phyloP scores from a whole-genome alignment of 495 filamentous ascomycete genomes.

The Darksidea phi region DNA sequence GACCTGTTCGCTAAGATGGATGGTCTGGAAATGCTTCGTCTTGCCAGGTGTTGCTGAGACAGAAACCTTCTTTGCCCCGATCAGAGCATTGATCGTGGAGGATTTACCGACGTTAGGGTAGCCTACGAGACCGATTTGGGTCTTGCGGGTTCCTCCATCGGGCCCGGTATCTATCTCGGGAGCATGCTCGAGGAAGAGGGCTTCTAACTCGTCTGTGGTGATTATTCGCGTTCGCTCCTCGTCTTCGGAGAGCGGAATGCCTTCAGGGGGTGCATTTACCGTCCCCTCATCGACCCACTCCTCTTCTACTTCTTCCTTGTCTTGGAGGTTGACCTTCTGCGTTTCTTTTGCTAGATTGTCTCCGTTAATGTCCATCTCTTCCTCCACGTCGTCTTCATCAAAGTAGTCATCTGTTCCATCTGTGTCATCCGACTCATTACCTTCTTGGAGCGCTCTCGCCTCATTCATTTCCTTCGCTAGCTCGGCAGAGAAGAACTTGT shows the following conservation, averaged over 20 bases:
- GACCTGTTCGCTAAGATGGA: constrained; percentile 84
- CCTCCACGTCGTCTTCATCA: constrained; percentile 31
- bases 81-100: constrained; percentile 96
- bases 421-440: constrained; percentile 47
- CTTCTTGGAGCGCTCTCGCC: constrained; percentile 51
- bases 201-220: constrained; percentile 87
- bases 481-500: constrained; percentile 92
- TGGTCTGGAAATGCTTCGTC: constrained; percentile 99
- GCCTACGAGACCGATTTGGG: constrained; percentile 89
- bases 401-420: constrained; percentile 45
- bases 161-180: constrained; percentile 42
- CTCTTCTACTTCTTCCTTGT: constrained; percentile 44
- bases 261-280: constrained; percentile 25
- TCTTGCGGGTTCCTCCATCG: constrained; percentile 56
- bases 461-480: constrained; percentile 88
- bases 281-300: constrained; percentile 42
- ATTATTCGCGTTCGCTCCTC: constrained; percentile 71
- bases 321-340: constrained; percentile 33
- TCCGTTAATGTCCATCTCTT: constrained; percentile 34
- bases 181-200: constrained; percentile 67
- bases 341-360: constrained; percentile 38
- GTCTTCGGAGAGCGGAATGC: constrained; percentile 33
- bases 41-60: constrained; percentile 97
- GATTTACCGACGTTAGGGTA: constrained; percentile 99
- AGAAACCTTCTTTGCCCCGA: constrained; percentile 97